Conservation (phyloP, 352 stramenopile genomes). For the Globisporangium parvum region DNA sequence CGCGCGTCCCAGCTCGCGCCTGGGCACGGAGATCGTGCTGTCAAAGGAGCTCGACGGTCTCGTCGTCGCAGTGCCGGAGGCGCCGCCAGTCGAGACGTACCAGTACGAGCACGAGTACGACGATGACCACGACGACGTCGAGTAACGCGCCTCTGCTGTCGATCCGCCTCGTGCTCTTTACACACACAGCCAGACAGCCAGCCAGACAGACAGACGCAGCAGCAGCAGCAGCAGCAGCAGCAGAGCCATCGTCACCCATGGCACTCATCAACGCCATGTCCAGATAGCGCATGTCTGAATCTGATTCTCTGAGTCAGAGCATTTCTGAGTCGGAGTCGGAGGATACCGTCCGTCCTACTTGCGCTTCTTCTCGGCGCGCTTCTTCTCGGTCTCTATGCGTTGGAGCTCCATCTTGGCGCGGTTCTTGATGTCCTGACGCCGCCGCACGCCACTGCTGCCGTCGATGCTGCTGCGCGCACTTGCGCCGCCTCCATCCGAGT, state of each 20-base stretch:
- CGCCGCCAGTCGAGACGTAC: conserved; percentile 78
- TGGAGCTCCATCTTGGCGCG: conserved; percentile 51
- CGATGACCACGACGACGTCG: conserved; percentile 62
- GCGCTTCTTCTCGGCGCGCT: conserved; percentile 30
- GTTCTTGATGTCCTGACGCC: conserved; percentile 63
- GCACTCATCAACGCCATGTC: neutral
- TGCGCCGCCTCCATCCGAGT: conserved; percentile 19
- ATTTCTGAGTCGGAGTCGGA: neutral
- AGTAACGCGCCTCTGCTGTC: neutral
- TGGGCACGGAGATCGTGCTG: conserved; percentile 85
- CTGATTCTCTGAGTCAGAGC: neutral
- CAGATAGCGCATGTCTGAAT: neutral
- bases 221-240: neutral
- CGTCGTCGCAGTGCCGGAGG: conserved; percentile 82
- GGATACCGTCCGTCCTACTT: conserved; percentile 12
- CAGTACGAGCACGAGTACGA: conserved; percentile 85
- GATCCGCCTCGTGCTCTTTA: neutral
- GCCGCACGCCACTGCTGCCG: conserved; percentile 26
- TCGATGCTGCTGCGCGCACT: neutral
- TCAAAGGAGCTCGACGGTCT: conserved; percentile 83
- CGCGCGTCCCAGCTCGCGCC: conserved; percentile 46
- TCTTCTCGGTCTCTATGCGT: conserved; percentile 47
- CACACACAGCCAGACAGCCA: neutral
- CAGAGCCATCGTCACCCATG: neutral
- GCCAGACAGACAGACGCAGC: neutral